Evolutionary conservation across 305 asterid species (phyloP), one percentile per base, ranked within the genome.

Genomic region (Salvia sclarea): DNA sequence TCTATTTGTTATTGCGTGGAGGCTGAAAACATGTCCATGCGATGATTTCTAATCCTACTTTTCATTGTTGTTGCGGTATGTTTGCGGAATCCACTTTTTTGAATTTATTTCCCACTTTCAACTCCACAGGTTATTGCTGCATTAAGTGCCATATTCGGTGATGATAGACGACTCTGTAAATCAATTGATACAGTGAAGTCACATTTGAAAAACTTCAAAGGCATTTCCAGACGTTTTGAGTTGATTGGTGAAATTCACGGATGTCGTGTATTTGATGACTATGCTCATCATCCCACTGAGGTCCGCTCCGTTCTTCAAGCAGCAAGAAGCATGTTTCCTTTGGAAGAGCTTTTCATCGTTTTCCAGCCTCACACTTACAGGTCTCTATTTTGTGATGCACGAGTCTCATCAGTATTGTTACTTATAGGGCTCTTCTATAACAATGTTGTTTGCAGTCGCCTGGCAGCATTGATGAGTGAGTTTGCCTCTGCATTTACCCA

Each of bases 311-410:
- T 73, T 68, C 59, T 78, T 75, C 81, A 78, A 75, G 79, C 85
- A 41, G 77, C 81, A 65, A 70, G 73, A 52, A 79, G 66, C 43
- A 75, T 65, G 58, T 75, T 78, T 41, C 81, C 83, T 38, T 58
- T 21, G 8, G 66, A 78, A 35, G 68, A 75, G 50, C 66, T 78
- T 64, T 52, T 78, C 70, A 79, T 69, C 18, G 72, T 81, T 68
- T 78, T 78, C 66, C 83, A 81, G 70, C 83, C 85, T 61, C 79
- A 78, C 59, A 75, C 83, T 31, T 78, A 72, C 75, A 78, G 85
- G 81, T 81, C 38, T 54, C 8, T 43, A 25, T 22, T 56, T 60
- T 45, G 4, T 8, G 56, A 64, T 18, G 10, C 56, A 58, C 2
- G 21, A 45, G 33, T 21, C 24, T 58, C 57, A 22, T 57, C 37